Percentiles rank a stretch among this genome's conserved stretches.
These are phyloP conservation scores for Penicillium daleae DNA, from an alignment of 495 filamentous ascomycete species.

Conservation along the genomic window DNA sequence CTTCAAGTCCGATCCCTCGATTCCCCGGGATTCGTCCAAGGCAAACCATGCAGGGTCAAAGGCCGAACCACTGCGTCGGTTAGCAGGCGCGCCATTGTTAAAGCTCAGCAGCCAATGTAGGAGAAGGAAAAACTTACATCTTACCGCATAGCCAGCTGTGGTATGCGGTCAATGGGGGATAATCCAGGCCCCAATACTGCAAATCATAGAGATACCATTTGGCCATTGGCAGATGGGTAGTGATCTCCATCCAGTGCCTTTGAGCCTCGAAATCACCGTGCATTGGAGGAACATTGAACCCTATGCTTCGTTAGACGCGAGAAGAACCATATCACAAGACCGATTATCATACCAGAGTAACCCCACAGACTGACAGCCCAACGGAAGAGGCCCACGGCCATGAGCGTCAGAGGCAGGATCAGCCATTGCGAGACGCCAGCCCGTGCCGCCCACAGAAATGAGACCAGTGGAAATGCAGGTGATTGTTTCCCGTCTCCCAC, in stretches of 20 bases:
- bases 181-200: slow-evolving; percentile 97
- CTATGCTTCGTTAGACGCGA: slow-evolving; percentile 45
- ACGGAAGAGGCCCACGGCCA: slow-evolving; percentile 87
- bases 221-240: slow-evolving; percentile 81
- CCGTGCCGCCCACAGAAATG: slow-evolving; percentile 89
- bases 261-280: slow-evolving; percentile 98
- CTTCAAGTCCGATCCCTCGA: slow-evolving; percentile 79
- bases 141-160: slow-evolving; percentile 93
- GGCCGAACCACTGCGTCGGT: slow-evolving; percentile 60
- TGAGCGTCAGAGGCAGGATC: slow-evolving; percentile 80
- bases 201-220: slow-evolving; percentile 98
- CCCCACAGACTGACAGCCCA: slow-evolving; percentile 93
- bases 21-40: slow-evolving; percentile 80
- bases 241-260: slow-evolving; percentile 98
- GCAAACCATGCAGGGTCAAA: slow-evolving; percentile 88
- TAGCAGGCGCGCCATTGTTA: slow-evolving; percentile 10
- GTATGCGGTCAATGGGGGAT: slow-evolving; percentile 95
- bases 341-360: slow-evolving; percentile 73
- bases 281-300: slow-evolving; percentile 82
- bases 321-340: background rate
- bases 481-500: slow-evolving; percentile 41
- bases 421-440: slow-evolving; percentile 91
- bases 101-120: background rate
- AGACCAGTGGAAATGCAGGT: slow-evolving; percentile 81
- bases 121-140: slow-evolving; percentile 54